phyloP scores from a whole-genome alignment of 371 early-diverging fungal species.

The Mucor plumbeus region DNA sequence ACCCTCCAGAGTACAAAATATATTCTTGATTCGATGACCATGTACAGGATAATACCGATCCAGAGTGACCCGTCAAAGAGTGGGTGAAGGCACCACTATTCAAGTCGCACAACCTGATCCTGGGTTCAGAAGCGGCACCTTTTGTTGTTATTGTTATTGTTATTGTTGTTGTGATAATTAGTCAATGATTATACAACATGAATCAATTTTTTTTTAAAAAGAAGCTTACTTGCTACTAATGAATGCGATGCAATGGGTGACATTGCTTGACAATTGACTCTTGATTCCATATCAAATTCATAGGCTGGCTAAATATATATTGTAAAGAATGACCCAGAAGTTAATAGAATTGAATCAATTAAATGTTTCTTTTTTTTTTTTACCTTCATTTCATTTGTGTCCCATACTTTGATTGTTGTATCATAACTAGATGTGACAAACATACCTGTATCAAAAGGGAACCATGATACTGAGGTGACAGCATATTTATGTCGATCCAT shows the following conservation, averaged over 20 bases:
- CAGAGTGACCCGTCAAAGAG: conserved; percentile 75
- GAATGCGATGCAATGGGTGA: conserved; percentile 77
- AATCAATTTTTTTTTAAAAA: not conserved
- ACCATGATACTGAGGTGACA: conserved; percentile 82
- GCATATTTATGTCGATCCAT: conserved; percentile 64
- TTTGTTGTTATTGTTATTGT: not conserved
- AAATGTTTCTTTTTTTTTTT: conserved; percentile 2
- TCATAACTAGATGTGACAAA: conserved; percentile 87
- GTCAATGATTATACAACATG: conserved; percentile 5
- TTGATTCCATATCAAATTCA: conserved; percentile 61
- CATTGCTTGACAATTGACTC: conserved; percentile 72
- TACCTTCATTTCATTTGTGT: conserved; percentile 76
- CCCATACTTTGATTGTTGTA: conserved; percentile 84
- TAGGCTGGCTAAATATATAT: conserved; percentile 12
- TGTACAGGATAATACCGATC: conserved; percentile 68
- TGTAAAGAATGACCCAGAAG: no score
- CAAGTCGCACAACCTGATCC: conserved; percentile 82
- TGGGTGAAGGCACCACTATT: conserved; percentile 78
- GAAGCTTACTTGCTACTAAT: conserved; percentile 75
- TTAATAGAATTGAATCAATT: not conserved
- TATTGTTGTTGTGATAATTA: not conserved
- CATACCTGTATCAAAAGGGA: conserved; percentile 85
- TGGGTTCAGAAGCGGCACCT: conserved; percentile 70
- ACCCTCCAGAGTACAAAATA: conserved; percentile 85
- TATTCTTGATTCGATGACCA: conserved; percentile 87